Evolutionary conservation across 306 rosid genomes (phyloP), one percentile per base, ranked within the genome.

Genomic region (Inga oerstediana): DNA sequence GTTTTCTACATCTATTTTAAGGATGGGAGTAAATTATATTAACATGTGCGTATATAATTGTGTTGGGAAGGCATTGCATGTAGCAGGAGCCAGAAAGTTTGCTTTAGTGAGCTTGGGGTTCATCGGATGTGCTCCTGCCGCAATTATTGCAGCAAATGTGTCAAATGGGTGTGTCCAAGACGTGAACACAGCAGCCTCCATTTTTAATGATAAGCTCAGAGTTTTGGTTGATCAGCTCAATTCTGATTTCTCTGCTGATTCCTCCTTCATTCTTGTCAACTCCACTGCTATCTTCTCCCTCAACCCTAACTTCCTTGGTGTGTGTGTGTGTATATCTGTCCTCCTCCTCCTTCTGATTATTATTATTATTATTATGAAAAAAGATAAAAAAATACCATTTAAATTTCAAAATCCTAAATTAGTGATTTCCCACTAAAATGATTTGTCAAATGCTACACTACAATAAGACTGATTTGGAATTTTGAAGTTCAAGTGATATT

Each of bases 41-140:
- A 54, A 54, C 22, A 19, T 54, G 34, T 24, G 34, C 10, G 37
- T 30, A 2, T 62, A 3, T 56, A 56, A 56, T 56, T 56, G 64
- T 20, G 64, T 56, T 4, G 64, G 64, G 27, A 56, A 56, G 92
- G 34, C 0, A 3, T 77, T 93, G 79, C 75, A 46, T 77, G 10
- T 7, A 5, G 4, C 14, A 67, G 91, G 97, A 69, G 97, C 92
- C 61, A 89, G 92, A 76, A 93, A 89, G 79, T 61, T 66, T 14
- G 89, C 81, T 1, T 1, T 90, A 46, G 39, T 69, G 61, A 91
- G 93, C 67, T 0, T 82, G 43, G 92, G 92, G 20, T 72, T 0
- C 0, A 16, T 93, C 9, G 97, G 97, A 0, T 90, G 66, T 22
- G 32, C 34, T 8, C 66, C 66, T 5, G 66, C 5, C 4, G 14